Evolutionary conservation across 805 yeast genomes (phyloP).

Genomic region (Sugiyamaella boreocaroliniensis): DNA sequence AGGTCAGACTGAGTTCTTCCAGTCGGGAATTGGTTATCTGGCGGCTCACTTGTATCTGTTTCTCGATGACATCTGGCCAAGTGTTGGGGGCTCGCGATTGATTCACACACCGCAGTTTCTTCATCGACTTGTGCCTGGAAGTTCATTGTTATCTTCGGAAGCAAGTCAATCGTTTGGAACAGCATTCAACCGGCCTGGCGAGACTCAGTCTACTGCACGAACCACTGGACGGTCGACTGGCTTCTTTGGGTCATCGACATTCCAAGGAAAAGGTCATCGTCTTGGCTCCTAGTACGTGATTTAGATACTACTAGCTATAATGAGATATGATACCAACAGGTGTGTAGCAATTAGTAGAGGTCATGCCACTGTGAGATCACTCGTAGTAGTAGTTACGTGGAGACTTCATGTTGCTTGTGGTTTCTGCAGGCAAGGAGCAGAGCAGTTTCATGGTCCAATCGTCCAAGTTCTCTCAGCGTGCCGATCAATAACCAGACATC

Average conservation of each 20-base stretch:
- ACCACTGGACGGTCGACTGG: not conserved
- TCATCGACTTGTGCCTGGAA: not conserved
- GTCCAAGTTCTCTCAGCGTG: too few relatives aligned
- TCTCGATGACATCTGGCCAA: conserved; percentile 27
- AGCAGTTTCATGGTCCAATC: too few relatives aligned
- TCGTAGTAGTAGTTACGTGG: too few relatives aligned
- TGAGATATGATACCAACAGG: too few relatives aligned
- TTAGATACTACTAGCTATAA: too few relatives aligned
- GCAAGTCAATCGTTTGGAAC: conserved; percentile 2
- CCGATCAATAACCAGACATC: too few relatives aligned
- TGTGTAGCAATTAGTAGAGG: too few relatives aligned
- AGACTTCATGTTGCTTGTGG: too few relatives aligned
- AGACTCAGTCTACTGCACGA: not conserved
- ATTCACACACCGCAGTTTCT: conserved; percentile 8
- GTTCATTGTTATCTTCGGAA: not conserved
- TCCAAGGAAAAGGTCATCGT: conserved; percentile 24
- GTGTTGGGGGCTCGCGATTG: conserved; percentile 23
- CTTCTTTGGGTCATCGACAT: not conserved
- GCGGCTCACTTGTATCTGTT: conserved; percentile 31
- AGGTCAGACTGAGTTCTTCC: conserved; percentile 24
- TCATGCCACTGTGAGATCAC: too few relatives aligned
- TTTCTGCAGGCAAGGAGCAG: too few relatives aligned
- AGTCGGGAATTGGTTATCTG: conserved; percentile 26
- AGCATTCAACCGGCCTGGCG: conserved; percentile 1
- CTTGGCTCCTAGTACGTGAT: conserved; percentile 16